phyloP scores from a whole-genome alignment of 2,329 filamentous ascomycete genomes.

The Scorias spongiosa region DNA sequence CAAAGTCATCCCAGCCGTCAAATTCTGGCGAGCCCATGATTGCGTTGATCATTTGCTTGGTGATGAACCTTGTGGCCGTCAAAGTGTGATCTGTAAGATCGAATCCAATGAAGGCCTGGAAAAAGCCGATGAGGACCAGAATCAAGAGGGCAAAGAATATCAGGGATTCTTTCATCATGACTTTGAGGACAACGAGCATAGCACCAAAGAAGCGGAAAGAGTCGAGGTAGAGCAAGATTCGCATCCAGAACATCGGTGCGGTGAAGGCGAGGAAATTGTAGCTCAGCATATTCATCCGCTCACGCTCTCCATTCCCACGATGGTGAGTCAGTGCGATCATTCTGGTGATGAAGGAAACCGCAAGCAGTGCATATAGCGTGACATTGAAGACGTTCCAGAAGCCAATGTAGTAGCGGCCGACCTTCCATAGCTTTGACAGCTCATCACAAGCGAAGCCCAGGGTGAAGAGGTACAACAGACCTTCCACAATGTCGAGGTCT shows the following conservation, averaged over 20 bases:
- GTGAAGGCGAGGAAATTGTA: slow-evolving; percentile 92
- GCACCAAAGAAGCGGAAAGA: slow-evolving; percentile 90
- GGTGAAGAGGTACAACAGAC: slow-evolving; percentile 79
- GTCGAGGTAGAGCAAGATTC: slow-evolving; percentile 83
- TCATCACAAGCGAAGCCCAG: slow-evolving; percentile 84
- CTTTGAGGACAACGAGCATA: slow-evolving; percentile 90
- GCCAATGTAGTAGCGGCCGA: slow-evolving; percentile 75
- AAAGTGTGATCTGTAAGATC: slow-evolving; percentile 61
- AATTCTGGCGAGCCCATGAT: slow-evolving; percentile 91
- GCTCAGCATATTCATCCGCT: slow-evolving; percentile 57
- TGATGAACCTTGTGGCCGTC: slow-evolving; percentile 51
- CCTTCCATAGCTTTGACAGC: slow-evolving; percentile 78
- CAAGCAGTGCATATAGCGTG: slow-evolving; percentile 63
- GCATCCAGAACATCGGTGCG: slow-evolving; percentile 93
- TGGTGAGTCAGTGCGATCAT: slow-evolving; percentile 60
- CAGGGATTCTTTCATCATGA: slow-evolving; percentile 52
- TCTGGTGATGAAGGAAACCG: slow-evolving; percentile 62
- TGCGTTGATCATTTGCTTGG: slow-evolving; percentile 73
- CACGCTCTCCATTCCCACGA: slow-evolving; percentile 28
- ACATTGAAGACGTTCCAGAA: slow-evolving; percentile 98
- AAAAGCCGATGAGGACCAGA: slow-evolving; percentile 70
- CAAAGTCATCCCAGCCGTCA: slow-evolving; percentile 73
- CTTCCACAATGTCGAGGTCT: slow-evolving; percentile 71
- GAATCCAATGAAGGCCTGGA: slow-evolving; percentile 87
- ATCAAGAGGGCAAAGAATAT: slow-evolving; percentile 90